These are phyloP conservation scores for Ramaria sp. DNA, from an alignment of 768 basidiomycete species.

Conservation along the genomic window DNA sequence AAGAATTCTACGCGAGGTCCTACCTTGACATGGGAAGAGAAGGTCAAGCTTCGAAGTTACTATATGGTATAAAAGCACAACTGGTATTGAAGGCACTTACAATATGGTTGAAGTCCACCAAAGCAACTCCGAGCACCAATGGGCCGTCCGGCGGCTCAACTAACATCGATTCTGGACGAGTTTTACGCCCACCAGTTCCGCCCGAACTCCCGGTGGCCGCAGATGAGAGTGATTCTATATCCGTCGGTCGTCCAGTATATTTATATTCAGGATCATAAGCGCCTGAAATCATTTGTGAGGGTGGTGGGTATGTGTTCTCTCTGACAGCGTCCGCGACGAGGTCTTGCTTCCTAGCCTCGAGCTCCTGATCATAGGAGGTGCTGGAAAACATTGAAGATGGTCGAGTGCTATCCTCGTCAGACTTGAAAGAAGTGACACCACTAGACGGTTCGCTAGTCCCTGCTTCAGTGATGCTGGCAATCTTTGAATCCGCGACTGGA, in stretches of 20 bases:
- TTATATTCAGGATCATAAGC: constrained; percentile 30
- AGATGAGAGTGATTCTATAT: constrained; percentile 51
- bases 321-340: constrained; percentile 11
- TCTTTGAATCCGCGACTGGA: not conserved
- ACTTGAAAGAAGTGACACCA: constrained; percentile 9
- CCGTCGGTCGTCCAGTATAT: constrained; percentile 9
- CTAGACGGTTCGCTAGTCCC: constrained; percentile 5
- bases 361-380: constrained; percentile 31
- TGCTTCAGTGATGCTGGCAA: not conserved
- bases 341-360: constrained; percentile 23
- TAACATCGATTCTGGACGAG: constrained; percentile 69
- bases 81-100: constrained; percentile 31
- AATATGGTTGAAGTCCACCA: constrained; percentile 94
- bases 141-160: constrained; percentile 48
- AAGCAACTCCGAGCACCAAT: constrained; percentile 73
- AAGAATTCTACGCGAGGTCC: constrained; percentile 88
- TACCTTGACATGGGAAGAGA: constrained; percentile 40
- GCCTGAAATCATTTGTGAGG: constrained; percentile 31
- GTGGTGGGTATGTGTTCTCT: constrained; percentile 44
- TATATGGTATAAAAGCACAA: not conserved
- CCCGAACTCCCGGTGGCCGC: constrained; percentile 24
- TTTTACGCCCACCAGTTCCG: constrained; percentile 28
- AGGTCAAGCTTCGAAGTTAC: no score
- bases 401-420: constrained; percentile 4
- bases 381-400: constrained; percentile 40